Evolutionary conservation across 176 grass and related monocot genomes (phyloP), one percentile per base, ranked within the genome.

Genomic region (Carex cristatella): DNA sequence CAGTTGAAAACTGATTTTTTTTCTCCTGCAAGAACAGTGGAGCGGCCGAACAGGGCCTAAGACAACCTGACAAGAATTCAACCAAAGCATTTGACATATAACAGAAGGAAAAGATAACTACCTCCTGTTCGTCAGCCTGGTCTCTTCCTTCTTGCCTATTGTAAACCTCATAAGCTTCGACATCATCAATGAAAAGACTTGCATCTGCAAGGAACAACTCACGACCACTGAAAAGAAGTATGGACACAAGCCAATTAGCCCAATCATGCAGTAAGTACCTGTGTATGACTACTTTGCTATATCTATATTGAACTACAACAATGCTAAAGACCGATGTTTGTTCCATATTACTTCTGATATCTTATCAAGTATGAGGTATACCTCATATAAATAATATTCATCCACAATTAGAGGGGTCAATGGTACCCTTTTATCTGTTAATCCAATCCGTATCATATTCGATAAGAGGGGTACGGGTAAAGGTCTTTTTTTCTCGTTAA

Each of bases 121-220:
- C 97, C 91, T 37, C 81, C 58, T 95, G 88, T 63, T 89, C 73
- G 12, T 79, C 81, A 16, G 87, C 76, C 80, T 77, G 48, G n/a
- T 55, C 72, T 76, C 49, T 2, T 71, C 92, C 93, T 28, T 91
- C 87, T 54, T 91, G 82, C 88, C 97, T 99, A 65, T 96, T 87
- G 61, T 99, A 99, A 35, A 89, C 87, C 69, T 99, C 97, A 65
- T 99, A 99, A 89, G 97, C 97, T 89, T 96, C 97, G 54, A 84
- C 97, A 85, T 99, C 97, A 90, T 99, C 97, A 85, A 99, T 74
- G 40, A 99, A 99, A 81, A 94, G 87, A 68, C 97, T 99, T 82
- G 97, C 85, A 87, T 99, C 97, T 37, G 80, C 88, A 89, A 99
- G 86, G 80, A 99, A 99, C 73, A 99, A 66, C 87, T 99, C 97